These are phyloP conservation scores for Aegilops longissima DNA, from an alignment of 176 grass and related monocot species.

Conservation along the genomic window DNA sequence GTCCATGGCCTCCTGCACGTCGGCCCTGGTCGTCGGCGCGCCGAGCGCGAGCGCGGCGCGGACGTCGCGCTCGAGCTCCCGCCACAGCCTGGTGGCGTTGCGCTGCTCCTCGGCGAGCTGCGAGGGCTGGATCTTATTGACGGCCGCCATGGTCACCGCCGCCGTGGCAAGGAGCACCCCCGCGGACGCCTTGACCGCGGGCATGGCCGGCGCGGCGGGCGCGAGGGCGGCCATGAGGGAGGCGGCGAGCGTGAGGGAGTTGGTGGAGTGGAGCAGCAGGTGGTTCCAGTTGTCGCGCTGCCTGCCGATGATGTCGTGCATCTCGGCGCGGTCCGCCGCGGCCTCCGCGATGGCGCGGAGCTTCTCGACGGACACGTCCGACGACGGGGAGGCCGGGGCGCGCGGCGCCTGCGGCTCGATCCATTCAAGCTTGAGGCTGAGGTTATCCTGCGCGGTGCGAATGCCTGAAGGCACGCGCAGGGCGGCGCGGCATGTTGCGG, in stretches of 20 bases:
- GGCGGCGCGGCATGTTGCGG: background rate
- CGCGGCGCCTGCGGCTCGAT: background rate
- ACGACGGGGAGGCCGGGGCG: background rate
- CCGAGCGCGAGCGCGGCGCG: background rate
- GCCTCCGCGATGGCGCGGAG: conserved; percentile 48
- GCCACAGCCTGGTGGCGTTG: conserved; percentile 51
- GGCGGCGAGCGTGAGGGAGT: conserved; percentile 43
- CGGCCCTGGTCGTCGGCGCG: background rate
- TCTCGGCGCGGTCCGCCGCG: conserved; percentile 45
- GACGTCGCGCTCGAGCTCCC: conserved; percentile 44
- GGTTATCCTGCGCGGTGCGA: background rate
- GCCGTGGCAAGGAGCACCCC: conserved; percentile 30
- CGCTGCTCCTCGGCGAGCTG: conserved; percentile 75
- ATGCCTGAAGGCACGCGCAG: background rate
- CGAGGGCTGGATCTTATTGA: conserved; percentile 61
- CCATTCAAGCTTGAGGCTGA: background rate
- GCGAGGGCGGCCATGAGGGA: conserved; percentile 46
- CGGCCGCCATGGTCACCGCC: conserved; percentile 32
- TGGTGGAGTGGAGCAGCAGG: conserved; percentile 60
- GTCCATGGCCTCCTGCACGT: conserved; percentile 32
- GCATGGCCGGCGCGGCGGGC: background rate
- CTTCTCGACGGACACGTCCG: background rate
- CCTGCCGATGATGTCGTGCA: conserved; percentile 68
- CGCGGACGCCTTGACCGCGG: conserved; percentile 35
- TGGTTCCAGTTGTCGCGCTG: conserved; percentile 79